Evolutionary conservation across 2,329 filamentous ascomycete species (phyloP).

Genomic region (Ceratocystis lukuohia): DNA sequence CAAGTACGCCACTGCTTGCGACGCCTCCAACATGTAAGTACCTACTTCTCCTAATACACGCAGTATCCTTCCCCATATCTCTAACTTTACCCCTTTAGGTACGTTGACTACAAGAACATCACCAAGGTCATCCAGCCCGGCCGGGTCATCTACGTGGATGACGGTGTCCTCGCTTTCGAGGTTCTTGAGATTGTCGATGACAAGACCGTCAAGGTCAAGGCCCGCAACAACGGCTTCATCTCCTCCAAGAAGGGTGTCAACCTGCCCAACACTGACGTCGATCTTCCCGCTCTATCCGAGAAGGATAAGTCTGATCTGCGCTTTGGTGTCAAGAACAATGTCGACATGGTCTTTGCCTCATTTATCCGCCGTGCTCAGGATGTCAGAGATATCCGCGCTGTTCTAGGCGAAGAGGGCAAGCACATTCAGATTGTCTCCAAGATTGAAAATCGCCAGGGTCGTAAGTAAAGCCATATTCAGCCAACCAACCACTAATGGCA

Average conservation of each 20-base stretch:
- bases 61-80: neutral
- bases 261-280: slow-evolving; percentile 95
- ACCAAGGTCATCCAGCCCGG: slow-evolving; percentile 90
- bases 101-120: slow-evolving; percentile 99
- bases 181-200: slow-evolving; percentile 79
- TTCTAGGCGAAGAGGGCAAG: slow-evolving; percentile 82
- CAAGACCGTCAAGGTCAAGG: slow-evolving; percentile 72
- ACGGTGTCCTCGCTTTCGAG: slow-evolving; percentile 93
- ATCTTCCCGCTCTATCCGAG: slow-evolving; percentile 91
- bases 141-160: slow-evolving; percentile 94
- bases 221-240: slow-evolving; percentile 96
- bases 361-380: slow-evolving; percentile 94
- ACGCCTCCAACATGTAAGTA: slow-evolving; percentile 84
- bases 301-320: slow-evolving; percentile 91
- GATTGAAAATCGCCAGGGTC: slow-evolving; percentile 99
- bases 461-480: slow-evolving; percentile 10
- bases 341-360: slow-evolving; percentile 98
- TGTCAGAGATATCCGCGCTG: slow-evolving; percentile 80
- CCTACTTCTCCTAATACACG: neutral
- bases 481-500: neutral
- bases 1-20: slow-evolving; percentile 68
- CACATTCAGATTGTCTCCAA: slow-evolving; percentile 99
- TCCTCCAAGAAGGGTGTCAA: slow-evolving; percentile 99
- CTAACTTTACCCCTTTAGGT: slow-evolving; percentile 41
- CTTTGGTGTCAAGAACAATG: slow-evolving; percentile 96